Percentiles rank a stretch among this genome's conserved stretches.
phyloP scores from a whole-genome alignment of 225 moss, liverwort and hornwort species.

The Straminergon stramineum region DNA sequence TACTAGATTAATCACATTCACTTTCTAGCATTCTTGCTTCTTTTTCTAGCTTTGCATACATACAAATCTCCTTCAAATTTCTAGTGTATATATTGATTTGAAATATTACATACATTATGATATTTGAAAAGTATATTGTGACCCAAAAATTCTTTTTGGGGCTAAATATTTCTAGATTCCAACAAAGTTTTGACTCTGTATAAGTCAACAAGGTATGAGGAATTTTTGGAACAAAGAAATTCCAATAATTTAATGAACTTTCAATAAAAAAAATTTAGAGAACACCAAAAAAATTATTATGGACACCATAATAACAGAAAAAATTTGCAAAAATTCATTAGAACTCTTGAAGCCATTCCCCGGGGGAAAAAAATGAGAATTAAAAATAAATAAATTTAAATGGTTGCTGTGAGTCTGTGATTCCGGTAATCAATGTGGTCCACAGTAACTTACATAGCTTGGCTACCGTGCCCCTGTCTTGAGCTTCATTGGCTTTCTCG shows the following conservation, averaged over 20 bases:
- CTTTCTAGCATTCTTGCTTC: not conserved
- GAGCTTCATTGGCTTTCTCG: not conserved
- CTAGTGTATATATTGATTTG: not conserved
- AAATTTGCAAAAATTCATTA: not conserved
- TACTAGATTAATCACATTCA: not conserved
- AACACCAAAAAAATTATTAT: not conserved
- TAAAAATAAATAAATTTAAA: not conserved
- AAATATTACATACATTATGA: not conserved
- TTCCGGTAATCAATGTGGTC: not conserved
- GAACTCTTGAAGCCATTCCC: not conserved
- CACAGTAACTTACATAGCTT: not conserved
- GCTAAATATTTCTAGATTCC: not conserved
- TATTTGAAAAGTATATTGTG: not conserved
- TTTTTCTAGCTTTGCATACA: not conserved
- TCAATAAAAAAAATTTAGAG: not conserved
- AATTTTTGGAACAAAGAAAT: not conserved
- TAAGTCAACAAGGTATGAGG: not conserved
- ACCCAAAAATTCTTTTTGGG: not conserved
- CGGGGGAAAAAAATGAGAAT: no score
- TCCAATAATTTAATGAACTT: not conserved
- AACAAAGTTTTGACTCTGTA: not conserved
- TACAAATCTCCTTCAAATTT: not conserved
- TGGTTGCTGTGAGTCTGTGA: no score
- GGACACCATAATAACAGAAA: not conserved
- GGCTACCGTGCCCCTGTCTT: not conserved